Conservation (phyloP, 2,329 filamentous ascomycete genomes). For the Fusarium cicatricum region DNA sequence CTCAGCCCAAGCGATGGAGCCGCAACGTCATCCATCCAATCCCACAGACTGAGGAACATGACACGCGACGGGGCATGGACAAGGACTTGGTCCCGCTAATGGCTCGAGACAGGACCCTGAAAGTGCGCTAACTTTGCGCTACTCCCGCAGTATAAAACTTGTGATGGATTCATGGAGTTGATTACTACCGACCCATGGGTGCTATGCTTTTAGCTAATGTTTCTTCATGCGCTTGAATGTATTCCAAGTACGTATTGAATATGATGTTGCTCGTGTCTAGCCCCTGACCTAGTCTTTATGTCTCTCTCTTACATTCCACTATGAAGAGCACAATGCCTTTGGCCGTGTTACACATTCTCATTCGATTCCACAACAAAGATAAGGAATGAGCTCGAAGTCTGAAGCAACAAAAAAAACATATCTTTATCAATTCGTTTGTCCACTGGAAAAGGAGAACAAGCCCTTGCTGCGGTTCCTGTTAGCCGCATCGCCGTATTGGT, state of each 20-base stretch:
- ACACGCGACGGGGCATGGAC: slow-evolving; percentile 12
- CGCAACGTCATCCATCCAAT: slow-evolving; percentile 29
- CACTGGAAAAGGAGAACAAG: no score
- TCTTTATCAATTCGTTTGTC: no score
- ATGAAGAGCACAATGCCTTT: background rate
- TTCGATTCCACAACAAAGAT: background rate
- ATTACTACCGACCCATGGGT: no score
- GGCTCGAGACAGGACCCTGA: slow-evolving; percentile 25
- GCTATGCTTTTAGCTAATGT: no score
- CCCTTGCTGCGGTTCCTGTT: background rate
- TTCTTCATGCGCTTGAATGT: no score
- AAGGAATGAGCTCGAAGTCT: background rate
- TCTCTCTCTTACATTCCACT: background rate
- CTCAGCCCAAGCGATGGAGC: slow-evolving; percentile 25
- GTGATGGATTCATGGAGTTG: no score
- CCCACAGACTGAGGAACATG: slow-evolving; percentile 25
- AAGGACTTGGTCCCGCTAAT: slow-evolving; percentile 13
- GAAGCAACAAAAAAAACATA: no score
- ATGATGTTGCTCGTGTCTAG: background rate
- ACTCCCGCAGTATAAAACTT: background rate
- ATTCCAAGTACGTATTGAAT: no score
- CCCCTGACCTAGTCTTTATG: background rate
- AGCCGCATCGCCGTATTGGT: background rate
- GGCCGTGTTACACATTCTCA: background rate
- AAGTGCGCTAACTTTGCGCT: slow-evolving; percentile 23